Evolutionary conservation across 2,329 filamentous ascomycete species (phyloP).

Genomic region (Biscogniauxia mediterranea): DNA sequence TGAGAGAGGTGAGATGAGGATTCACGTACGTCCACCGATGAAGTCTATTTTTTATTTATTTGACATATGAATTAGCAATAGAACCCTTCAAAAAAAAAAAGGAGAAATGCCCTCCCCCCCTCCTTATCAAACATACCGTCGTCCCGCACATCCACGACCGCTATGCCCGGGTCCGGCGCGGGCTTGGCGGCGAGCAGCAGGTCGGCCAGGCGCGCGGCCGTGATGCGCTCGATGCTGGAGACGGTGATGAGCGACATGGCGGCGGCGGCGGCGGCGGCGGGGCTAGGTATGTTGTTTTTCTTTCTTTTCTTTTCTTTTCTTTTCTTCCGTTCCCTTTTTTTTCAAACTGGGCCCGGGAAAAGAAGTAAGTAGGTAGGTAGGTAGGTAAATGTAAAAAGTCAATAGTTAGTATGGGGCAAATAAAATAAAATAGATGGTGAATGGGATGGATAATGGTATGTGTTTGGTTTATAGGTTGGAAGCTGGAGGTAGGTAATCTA

Average conservation of each 20-base stretch:
- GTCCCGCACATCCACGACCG: constrained; percentile 87
- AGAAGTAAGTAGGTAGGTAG: no score
- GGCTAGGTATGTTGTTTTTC: no score
- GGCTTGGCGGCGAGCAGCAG: constrained; percentile 54
- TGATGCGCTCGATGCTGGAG: constrained; percentile 63
- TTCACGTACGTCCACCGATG: constrained; percentile 64
- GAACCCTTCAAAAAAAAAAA: not conserved
- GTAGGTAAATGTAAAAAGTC: no score
- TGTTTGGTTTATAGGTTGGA: no score
- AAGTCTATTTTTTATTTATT: constrained; percentile 70
- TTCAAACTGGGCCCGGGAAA: no score
- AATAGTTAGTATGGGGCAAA: no score
- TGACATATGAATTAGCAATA: not conserved
- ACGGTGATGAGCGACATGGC: constrained; percentile 42
- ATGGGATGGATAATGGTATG: no score
- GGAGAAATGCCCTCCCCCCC: not conserved
- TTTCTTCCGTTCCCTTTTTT: no score
- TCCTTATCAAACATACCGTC: constrained; percentile 51
- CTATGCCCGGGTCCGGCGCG: constrained; percentile 47
- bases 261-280: no score
- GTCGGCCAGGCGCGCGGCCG: constrained; percentile 65
- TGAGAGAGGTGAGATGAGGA: not conserved
- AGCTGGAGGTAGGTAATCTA: no score
- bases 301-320: no score
- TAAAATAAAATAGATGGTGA: no score